These are phyloP conservation scores for Penicillium sp. DNA, from an alignment of 2,329 filamentous ascomycete species.

Conservation along the genomic window DNA sequence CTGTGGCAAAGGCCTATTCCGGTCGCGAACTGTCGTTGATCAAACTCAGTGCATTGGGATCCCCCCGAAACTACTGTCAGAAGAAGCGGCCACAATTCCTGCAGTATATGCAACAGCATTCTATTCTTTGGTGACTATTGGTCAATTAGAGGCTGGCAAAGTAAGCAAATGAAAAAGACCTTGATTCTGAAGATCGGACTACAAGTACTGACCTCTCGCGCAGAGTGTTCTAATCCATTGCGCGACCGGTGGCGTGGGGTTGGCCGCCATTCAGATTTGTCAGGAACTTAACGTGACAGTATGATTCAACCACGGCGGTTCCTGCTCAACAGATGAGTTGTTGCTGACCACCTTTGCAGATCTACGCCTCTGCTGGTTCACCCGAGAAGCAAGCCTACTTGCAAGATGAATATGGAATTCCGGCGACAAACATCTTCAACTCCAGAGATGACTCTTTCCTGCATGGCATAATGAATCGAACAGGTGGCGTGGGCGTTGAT, in stretches of 20 bases:
- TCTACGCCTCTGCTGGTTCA: conserved; percentile 2
- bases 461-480: conserved; percentile 8
- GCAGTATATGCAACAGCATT: conserved; percentile 12
- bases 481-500: conserved; percentile 15
- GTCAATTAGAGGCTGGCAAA: conserved; percentile 12
- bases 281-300: conserved; percentile 25
- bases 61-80: neutral
- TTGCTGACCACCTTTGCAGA: neutral
- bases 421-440: neutral
- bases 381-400: neutral
- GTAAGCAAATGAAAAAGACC: too few species aligned
- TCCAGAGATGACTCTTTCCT: neutral
- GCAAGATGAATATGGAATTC: neutral
- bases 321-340: too few species aligned
- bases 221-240: conserved; percentile 33
- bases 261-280: conserved; percentile 27
- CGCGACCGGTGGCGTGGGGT: conserved; percentile 27
- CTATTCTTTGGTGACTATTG: conserved; percentile 11
- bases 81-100: conserved; percentile 1
- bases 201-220: too few species aligned
- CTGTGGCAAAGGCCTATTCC: neutral
- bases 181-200: too few species aligned
- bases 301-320: neutral
- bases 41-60: neutral
- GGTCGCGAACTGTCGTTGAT: neutral